phyloP scores from a whole-genome alignment of 2,329 filamentous ascomycete genomes.

The Phialocephala sp. region DNA sequence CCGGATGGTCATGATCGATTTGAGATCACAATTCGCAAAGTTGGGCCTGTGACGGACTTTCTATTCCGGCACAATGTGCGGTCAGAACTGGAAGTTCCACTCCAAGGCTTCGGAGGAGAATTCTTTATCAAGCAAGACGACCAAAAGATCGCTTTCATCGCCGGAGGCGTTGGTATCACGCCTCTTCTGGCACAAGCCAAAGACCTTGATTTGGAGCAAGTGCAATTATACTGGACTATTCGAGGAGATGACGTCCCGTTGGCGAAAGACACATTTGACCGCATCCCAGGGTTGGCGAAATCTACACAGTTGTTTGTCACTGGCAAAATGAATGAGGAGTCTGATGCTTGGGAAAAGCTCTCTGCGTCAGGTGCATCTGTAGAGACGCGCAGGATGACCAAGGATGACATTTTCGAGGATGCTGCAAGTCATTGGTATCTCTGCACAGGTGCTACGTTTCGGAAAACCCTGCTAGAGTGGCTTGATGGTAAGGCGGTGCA shows the following conservation, averaged over 20 bases:
- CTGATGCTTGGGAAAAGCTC: slow-evolving; percentile 39
- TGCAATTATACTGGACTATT: slow-evolving; percentile 74
- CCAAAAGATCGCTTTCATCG: slow-evolving; percentile 63
- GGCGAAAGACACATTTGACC: slow-evolving; percentile 62
- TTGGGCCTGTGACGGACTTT: slow-evolving; percentile 71
- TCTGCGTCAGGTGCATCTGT: slow-evolving; percentile 43
- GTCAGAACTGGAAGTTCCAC: slow-evolving; percentile 63
- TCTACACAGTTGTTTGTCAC: slow-evolving; percentile 71
- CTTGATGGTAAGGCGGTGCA: slow-evolving; percentile 51
- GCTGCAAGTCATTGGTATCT: slow-evolving; percentile 58
- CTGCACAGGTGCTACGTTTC: slow-evolving; percentile 59
- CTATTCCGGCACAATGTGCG: slow-evolving; percentile 63
- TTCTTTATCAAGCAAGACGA: slow-evolving; percentile 52
- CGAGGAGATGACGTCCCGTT: slow-evolving; percentile 65
- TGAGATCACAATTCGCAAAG: slow-evolving; percentile 73
- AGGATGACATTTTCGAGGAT: slow-evolving; percentile 51
- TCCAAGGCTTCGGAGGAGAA: slow-evolving; percentile 76
- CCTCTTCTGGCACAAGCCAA: slow-evolving; percentile 75
- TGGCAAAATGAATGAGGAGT: slow-evolving; percentile 44
- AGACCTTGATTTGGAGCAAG: slow-evolving; percentile 50
- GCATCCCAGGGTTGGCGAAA: slow-evolving; percentile 55
- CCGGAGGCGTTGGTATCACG: slow-evolving; percentile 83
- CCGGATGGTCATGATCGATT: slow-evolving; percentile 48
- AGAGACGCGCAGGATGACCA: slow-evolving; percentile 51
- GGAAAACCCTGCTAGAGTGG: slow-evolving; percentile 55